Evolutionary conservation across 2,329 filamentous ascomycete genomes (phyloP), one percentile per base, ranked within the genome.

Genomic region (Pseudogymnoascus sp.): DNA sequence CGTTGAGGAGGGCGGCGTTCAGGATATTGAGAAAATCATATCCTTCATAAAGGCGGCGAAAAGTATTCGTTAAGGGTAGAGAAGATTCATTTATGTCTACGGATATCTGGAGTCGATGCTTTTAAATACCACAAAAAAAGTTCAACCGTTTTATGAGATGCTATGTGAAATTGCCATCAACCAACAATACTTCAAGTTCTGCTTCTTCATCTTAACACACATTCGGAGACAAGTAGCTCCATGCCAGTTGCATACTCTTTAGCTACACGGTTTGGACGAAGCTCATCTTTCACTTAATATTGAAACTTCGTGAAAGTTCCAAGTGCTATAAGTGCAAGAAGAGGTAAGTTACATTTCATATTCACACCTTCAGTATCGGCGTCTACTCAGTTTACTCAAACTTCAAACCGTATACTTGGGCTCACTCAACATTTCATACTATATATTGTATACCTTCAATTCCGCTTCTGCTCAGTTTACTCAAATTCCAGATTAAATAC

Each of bases 241-340:
- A 96, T 74, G 92, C 96, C 68, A 92, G 92, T 58, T 89, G 92
- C 21, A 97, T 92, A 0, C 80, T 97, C 0, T 88, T 85, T 58
- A 92, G 96, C 74, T 97, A 97, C 85, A 97, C 97, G 80, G 97
- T 97, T 54, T 92, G 97, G 76, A 93, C 92, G 78, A 89, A 93
- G 72, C 89, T 85, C 0, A 92, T 89, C 0, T 81, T 93, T 1
- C 89, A 93, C 73, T 73, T 93, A 60, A 89, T 92, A 54, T 85
- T 93, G 21, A 87, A 89, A 72, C 84, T 92, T 3, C 87, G 88
- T 77, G 88, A 88, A 81, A 88, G 89, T 76, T 33, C n/a, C 11
- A 33, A 44, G 7, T 21, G 21, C 21, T 21, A 21, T 4, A 24
- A 11, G 26, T 3, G 7, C n/a, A 17, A 33, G n/a, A 11, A 24